Conservation (phyloP, 805 yeast genomes). For the Dipodascus geniculatus region DNA sequence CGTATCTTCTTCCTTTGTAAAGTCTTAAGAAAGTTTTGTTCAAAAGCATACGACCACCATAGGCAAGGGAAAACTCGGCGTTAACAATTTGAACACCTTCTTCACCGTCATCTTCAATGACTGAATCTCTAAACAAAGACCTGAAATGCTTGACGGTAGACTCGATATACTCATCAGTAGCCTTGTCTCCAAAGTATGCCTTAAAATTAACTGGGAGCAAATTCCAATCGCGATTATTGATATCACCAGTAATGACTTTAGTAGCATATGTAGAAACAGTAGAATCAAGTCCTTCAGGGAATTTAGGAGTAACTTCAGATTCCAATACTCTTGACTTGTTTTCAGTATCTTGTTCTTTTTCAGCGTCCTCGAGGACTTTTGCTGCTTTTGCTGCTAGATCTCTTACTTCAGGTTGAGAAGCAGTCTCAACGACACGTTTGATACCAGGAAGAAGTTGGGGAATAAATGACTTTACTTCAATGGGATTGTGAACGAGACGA, state of each 20-base stretch:
- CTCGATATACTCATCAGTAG: constrained; percentile 21
- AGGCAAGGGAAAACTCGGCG: constrained; percentile 90
- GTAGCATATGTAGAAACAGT: constrained; percentile 23
- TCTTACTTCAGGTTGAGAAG: constrained; percentile 94
- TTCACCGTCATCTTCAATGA: constrained; percentile 46
- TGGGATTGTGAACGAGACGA: constrained; percentile 83
- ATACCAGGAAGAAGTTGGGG: constrained; percentile 86
- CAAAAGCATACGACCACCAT: constrained; percentile 93
- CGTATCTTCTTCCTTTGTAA: constrained; percentile 91
- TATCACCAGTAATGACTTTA: constrained; percentile 20
- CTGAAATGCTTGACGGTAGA: constrained; percentile 18
- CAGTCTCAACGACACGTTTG: constrained; percentile 74
- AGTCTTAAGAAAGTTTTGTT: constrained; percentile 85
- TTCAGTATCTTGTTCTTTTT: constrained; percentile 52
- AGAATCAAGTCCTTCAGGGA: constrained; percentile 21
- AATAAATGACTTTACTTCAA: constrained; percentile 79
- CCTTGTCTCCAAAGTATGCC: constrained; percentile 7
- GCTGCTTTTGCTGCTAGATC: constrained; percentile 83
- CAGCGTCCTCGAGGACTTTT: constrained; percentile 71
- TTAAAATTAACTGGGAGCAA: background rate
- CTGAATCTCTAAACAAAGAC: constrained; percentile 28
- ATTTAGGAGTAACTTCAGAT: constrained; percentile 36
- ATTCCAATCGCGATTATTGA: constrained; percentile 29
- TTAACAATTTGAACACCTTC: constrained; percentile 89
- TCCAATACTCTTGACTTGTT: constrained; percentile 62